Conservation (phyloP, 768 basidiomycete genomes). For the Lactarius psammicola region DNA sequence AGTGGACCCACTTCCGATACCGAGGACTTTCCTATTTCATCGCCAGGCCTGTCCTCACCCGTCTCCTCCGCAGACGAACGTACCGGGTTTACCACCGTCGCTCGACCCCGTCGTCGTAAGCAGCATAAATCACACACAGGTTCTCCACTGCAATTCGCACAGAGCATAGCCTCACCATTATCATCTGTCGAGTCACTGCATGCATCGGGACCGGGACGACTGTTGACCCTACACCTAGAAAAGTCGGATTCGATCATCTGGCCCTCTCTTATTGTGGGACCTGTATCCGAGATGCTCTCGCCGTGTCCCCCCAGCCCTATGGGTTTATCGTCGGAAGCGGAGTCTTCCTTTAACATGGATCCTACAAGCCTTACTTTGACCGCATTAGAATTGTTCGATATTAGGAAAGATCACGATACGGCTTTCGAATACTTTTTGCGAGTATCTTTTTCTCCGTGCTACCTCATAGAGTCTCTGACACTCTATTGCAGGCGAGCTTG, state of each 20-base stretch:
- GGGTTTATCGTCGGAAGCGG: slow-evolving; percentile 50
- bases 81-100: slow-evolving; percentile 26
- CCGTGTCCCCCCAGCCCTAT: slow-evolving; percentile 51
- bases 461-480: background rate
- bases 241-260: slow-evolving; percentile 78
- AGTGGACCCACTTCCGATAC: slow-evolving; percentile 69
- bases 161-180: slow-evolving; percentile 66
- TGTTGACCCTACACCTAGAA: slow-evolving; percentile 77
- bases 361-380: slow-evolving; percentile 75
- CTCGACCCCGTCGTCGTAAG: slow-evolving; percentile 24
- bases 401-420: slow-evolving; percentile 69
- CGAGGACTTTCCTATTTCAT: slow-evolving; percentile 56
- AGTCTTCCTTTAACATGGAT: slow-evolving; percentile 80
- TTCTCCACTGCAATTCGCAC: slow-evolving; percentile 47
- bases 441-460: slow-evolving; percentile 34
- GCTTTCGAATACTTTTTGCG: slow-evolving; percentile 82
- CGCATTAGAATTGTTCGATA: slow-evolving; percentile 70
- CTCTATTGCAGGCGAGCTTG: slow-evolving; percentile 62
- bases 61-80: slow-evolving; percentile 51
- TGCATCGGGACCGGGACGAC: slow-evolving; percentile 53
- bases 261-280: slow-evolving; percentile 78
- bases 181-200: slow-evolving; percentile 76
- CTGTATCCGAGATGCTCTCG: slow-evolving; percentile 62
- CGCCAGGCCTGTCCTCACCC: slow-evolving; percentile 63
- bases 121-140: slow-evolving; percentile 52